Conservation (phyloP, 768 basidiomycete genomes). For the Lyophyllum semitale region DNA sequence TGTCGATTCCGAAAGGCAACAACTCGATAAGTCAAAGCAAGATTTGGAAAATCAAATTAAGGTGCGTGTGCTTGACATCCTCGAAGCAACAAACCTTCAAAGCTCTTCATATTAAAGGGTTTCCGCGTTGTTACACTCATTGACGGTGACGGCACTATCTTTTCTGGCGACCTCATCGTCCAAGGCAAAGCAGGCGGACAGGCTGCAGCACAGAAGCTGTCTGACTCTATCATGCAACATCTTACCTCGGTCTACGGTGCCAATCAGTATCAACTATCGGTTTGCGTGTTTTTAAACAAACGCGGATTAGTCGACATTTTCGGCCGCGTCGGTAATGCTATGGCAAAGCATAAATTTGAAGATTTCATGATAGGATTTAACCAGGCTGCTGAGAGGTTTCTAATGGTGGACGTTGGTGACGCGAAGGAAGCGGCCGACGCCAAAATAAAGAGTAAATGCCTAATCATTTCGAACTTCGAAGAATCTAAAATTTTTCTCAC, state of each 20-base stretch:
- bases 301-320: conserved; percentile 58
- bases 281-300: conserved; percentile 66
- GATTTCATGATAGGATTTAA: conserved; percentile 73
- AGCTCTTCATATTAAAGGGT: conserved; percentile 30
- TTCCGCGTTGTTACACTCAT: conserved; percentile 52
- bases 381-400: conserved; percentile 65
- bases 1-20: conserved; percentile 34
- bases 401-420: conserved; percentile 69
- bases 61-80: conserved; percentile 20
- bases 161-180: conserved; percentile 50
- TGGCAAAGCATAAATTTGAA: conserved; percentile 50
- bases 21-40: conserved; percentile 32
- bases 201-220: conserved; percentile 51
- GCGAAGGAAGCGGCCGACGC: conserved; percentile 77
- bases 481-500: conserved; percentile 10
- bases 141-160: conserved; percentile 70
- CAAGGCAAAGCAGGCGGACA: conserved; percentile 62
- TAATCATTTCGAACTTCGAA: background rate
- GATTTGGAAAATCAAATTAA: conserved; percentile 43
- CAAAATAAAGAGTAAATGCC: conserved; percentile 65
- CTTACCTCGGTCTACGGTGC: conserved; percentile 33
- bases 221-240: conserved; percentile 39
- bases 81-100: background rate
- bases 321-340: conserved; percentile 35
- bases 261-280: conserved; percentile 56